Base-by-base conservation (phyloP, 2,329 filamentous ascomycete genomes). In the Talaromyces albobiverticillius region DNA sequence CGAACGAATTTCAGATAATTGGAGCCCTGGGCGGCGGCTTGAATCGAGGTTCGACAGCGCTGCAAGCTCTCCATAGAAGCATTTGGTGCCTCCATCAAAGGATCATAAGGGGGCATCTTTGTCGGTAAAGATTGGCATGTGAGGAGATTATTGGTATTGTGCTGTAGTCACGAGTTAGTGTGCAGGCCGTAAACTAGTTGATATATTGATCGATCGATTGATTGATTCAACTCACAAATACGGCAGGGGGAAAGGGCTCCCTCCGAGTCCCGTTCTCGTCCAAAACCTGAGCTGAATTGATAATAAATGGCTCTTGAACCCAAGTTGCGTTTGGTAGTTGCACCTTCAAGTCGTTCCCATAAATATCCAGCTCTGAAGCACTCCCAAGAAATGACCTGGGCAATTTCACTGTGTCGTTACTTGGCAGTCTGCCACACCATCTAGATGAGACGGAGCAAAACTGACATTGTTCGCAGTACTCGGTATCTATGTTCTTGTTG, bases 1-100 rank as follows among this genome's bases (percentile, higher is more conserved):
- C 57, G 65, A 42, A 58, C 66, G 2, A 49, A 65, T 14, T 59
- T 57, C 20, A 68, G 36, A 8, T 60, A 62, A 2, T 59, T 59
- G 34, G 61, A 63, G 20, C 59, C 46, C 8, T 53, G 48, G 1
- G 57, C 58, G 14, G 62, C 61, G 8, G 38, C 46, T 46, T 66
- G 65, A 36, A 47, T 43, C 13, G 62, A 52, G 1, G 59, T 53
- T 14, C 43, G 46, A 4, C 26, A n/a, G 18, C 34, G 34, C 18
- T 48, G 42, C n/a, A 57, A 32, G 23, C 51, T 54, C 6, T 54
- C 51, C 36, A 47, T 32, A 1, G 55, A 57, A 8, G 18, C 34
- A 8, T 10, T 38, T 18, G n/a, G 11, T 18, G 45, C 49, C 9
- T 52, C 40, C 22, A 20, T 46, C 22, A 20, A 8, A 42, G 40